Evolutionary conservation across 2,329 filamentous ascomycete species (phyloP).

Genomic region (Epichloe sibirici): DNA sequence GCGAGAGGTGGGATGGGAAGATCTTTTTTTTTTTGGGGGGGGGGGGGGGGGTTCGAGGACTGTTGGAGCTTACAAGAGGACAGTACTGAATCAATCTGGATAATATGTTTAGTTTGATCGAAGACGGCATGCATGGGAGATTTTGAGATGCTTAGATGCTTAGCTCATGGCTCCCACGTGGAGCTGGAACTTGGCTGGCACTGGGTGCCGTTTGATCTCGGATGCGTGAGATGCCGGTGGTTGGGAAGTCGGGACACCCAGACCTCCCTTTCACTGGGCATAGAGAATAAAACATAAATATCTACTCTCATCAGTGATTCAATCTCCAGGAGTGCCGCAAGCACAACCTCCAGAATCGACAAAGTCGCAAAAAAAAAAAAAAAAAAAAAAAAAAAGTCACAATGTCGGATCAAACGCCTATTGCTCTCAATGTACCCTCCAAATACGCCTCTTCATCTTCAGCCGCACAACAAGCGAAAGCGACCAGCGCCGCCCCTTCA

Average conservation of each 20-base stretch:
- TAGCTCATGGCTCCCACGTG: too few relatives aligned
- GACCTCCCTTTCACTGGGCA: neutral
- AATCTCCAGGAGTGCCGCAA: neutral
- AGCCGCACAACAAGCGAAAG: slow-evolving; percentile 8
- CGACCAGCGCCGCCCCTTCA: slow-evolving; percentile 18
- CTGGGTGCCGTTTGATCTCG: neutral
- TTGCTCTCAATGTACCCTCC: slow-evolving; percentile 28
- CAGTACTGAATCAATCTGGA: too few relatives aligned
- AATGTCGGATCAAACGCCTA: slow-evolving; percentile 10
- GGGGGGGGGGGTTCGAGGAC: neutral
- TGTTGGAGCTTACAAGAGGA: too few relatives aligned
- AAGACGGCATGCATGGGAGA: too few relatives aligned
- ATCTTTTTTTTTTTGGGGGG: too few relatives aligned
- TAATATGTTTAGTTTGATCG: too few relatives aligned
- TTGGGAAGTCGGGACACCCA: neutral
- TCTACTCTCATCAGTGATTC: neutral
- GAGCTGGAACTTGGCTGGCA: neutral
- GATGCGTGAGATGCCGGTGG: slow-evolving; percentile 3
- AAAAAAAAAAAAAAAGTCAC: neutral
- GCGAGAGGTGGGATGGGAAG: too few relatives aligned
- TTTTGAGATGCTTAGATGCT: too few relatives aligned
- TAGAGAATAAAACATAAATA: too few relatives aligned
- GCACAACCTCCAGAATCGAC: neutral
- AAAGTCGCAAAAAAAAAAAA: neutral
- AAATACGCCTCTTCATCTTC: slow-evolving; percentile 29